A percentile compares a stretch with the other conserved stretches of the same genome.
Conservation (phyloP, 164 flowering plant species). For the Amborella trichopoda region DNA sequence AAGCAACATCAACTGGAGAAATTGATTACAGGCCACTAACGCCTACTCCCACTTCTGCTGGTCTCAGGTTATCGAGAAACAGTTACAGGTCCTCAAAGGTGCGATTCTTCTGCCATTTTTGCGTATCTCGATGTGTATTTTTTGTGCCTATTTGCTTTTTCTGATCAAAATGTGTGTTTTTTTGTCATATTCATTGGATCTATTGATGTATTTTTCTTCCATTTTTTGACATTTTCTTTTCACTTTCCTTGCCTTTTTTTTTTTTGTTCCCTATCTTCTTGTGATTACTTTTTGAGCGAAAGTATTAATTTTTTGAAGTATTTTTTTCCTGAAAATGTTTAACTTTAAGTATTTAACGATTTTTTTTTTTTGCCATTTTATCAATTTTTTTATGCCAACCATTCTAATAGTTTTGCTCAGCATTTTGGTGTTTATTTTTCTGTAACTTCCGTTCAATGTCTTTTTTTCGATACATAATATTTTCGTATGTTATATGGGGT, state of each 20-base stretch:
- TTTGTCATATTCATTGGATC: not conserved
- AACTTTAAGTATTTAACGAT: too few species aligned
- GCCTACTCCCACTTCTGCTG: constrained; percentile 52
- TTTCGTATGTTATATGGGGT: too few species aligned
- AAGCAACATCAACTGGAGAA: constrained; percentile 11
- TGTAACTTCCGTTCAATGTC: too few species aligned
- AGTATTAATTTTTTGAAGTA: too few species aligned
- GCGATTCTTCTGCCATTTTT: constrained; percentile 2
- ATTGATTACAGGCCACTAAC: constrained; percentile 25
- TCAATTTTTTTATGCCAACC: too few species aligned
- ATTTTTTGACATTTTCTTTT: too few species aligned
- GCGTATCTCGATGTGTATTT: not conserved
- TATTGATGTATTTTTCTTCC: not conserved
- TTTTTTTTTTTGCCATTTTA: too few species aligned
- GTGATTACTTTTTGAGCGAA: too few species aligned
- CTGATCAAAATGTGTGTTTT: not conserved
- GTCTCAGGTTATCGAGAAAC: constrained; percentile 30
- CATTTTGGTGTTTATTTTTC: too few species aligned
- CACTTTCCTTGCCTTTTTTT: not conserved
- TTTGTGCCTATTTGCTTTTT: constrained; percentile 5
- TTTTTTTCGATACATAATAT: too few species aligned
- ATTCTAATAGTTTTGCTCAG: too few species aligned
- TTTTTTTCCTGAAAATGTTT: too few species aligned
- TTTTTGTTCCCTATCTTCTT: not conserved
- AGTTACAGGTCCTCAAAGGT: constrained; percentile 68